phyloP scores from a whole-genome alignment of 495 filamentous ascomycete genomes.

The Halenospora varia region DNA sequence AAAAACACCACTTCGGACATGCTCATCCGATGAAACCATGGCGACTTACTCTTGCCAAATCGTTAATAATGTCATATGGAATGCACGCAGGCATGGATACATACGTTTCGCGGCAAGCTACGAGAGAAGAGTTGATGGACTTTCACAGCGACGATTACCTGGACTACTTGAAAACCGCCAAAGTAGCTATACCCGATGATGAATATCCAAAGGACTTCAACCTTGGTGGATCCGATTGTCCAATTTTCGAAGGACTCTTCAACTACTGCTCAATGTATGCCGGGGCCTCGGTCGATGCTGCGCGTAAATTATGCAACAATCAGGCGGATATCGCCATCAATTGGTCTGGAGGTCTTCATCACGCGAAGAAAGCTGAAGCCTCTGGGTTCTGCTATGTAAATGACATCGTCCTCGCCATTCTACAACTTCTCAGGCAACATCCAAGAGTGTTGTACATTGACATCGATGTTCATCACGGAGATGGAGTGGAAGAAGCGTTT shows the following conservation, averaged over 20 bases:
- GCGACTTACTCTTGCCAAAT: constrained; percentile 92
- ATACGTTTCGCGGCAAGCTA: constrained; percentile 76
- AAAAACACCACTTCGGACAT: constrained; percentile 92
- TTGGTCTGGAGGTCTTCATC: constrained; percentile 98
- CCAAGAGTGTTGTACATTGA: constrained; percentile 95
- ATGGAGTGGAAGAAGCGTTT: constrained; percentile 96
- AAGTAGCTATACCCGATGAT: constrained; percentile 37
- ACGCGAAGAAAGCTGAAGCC: constrained; percentile 92
- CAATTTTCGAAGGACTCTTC: constrained; percentile 92
- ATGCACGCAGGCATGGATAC: constrained; percentile 96
- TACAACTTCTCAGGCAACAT: constrained; percentile 82
- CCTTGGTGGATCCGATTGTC: constrained; percentile 86
- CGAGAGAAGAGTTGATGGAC: constrained; percentile 77
- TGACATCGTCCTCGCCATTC: constrained; percentile 93
- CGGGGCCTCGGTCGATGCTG: constrained; percentile 86
- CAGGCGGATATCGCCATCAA: constrained; percentile 96
- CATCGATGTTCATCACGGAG: constrained; percentile 97
- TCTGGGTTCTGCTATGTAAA: constrained; percentile 98
- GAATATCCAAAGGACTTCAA: constrained; percentile 44
- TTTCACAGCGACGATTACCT: constrained; percentile 91
- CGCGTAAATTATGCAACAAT: constrained; percentile 77
- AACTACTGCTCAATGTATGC: constrained; percentile 93
- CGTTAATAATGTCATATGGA: constrained; percentile 88
- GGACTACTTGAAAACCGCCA: constrained; percentile 64
- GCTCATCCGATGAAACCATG: constrained; percentile 99